Conservation (phyloP, 345 rosid species). For the Triadica sebifera region DNA sequence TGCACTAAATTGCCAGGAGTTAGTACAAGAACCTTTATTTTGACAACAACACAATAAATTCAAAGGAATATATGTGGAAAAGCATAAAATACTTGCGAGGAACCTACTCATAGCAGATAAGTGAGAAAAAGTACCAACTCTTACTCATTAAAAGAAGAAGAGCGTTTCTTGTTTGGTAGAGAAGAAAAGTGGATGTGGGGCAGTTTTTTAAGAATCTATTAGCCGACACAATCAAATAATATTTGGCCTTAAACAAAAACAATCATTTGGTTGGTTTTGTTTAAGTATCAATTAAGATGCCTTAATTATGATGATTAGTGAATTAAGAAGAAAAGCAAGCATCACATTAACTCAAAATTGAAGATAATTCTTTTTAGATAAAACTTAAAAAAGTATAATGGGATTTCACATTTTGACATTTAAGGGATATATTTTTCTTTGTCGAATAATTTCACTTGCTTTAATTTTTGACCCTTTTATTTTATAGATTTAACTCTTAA, state of each 20-base stretch:
- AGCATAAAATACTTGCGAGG: background rate
- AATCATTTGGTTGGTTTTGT: background rate
- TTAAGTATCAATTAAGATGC: slow-evolving; percentile 1
- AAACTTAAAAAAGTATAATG: too few species aligned
- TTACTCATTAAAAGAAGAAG: background rate
- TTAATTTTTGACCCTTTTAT: too few species aligned
- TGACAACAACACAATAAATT: background rate
- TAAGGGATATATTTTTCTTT: too few species aligned
- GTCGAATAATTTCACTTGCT: too few species aligned
- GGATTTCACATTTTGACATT: too few species aligned
- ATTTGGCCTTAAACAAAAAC: background rate
- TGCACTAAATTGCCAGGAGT: background rate
- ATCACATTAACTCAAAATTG: background rate
- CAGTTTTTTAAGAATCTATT: slow-evolving; percentile 10
- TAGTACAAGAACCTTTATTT: background rate
- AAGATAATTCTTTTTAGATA: background rate
- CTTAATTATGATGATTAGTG: slow-evolving; percentile 16
- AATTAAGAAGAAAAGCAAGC: slow-evolving; percentile 15
- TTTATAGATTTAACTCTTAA: too few species aligned
- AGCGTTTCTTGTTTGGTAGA: slow-evolving; percentile 4
- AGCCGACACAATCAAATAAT: slow-evolving; percentile 17
- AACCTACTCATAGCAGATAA: background rate
- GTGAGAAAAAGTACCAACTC: slow-evolving; percentile 2
- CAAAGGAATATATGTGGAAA: background rate
- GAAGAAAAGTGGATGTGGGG: slow-evolving; percentile 20